Evolutionary conservation across 192 early-diverging fungal species (phyloP).

Genomic region (Jimgerdemannia lactiflua): DNA sequence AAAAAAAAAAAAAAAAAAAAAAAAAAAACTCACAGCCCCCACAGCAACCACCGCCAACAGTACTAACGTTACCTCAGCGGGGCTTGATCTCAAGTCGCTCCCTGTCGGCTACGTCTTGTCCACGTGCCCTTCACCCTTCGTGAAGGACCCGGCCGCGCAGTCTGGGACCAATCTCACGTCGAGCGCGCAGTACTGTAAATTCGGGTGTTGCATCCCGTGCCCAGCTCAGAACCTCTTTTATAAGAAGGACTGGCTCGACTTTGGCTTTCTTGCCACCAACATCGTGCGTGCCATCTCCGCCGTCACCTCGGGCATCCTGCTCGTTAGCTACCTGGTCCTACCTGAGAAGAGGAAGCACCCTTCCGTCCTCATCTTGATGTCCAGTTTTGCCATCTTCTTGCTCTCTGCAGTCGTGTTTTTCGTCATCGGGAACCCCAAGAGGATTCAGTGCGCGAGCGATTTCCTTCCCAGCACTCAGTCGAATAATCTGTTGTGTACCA

Average conservation of each 20-base stretch:
- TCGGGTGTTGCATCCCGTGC: conserved; percentile 54
- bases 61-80: not conserved
- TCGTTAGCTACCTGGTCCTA: conserved; percentile 42
- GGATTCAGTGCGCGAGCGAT: conserved; percentile 38
- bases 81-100: conserved; percentile 18
- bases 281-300: conserved; percentile 39
- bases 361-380: conserved; percentile 42
- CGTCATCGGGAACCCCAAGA: conserved; percentile 35
- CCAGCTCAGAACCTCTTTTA: conserved; percentile 48
- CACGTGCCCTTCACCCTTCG: conserved; percentile 35
- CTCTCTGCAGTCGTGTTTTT: conserved; percentile 46
- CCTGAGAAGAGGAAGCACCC: conserved; percentile 48
- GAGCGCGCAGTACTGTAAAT: conserved; percentile 27
- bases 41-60: not conserved
- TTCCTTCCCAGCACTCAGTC: conserved; percentile 38
- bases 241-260: conserved; percentile 26
- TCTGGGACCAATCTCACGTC: conserved; percentile 14
- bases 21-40: no score
- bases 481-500: conserved; percentile 43
- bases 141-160: conserved; percentile 28
- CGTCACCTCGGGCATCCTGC: conserved; percentile 31
- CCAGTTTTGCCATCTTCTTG: conserved; percentile 43
- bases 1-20: no score
- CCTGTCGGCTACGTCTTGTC: conserved; percentile 15
- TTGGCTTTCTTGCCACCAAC: conserved; percentile 40